A percentile compares a stretch with the other conserved stretches of the same genome.
phyloP scores from a whole-genome alignment of 2,329 filamentous ascomycete genomes.

The Lecanicillium sp. region DNA sequence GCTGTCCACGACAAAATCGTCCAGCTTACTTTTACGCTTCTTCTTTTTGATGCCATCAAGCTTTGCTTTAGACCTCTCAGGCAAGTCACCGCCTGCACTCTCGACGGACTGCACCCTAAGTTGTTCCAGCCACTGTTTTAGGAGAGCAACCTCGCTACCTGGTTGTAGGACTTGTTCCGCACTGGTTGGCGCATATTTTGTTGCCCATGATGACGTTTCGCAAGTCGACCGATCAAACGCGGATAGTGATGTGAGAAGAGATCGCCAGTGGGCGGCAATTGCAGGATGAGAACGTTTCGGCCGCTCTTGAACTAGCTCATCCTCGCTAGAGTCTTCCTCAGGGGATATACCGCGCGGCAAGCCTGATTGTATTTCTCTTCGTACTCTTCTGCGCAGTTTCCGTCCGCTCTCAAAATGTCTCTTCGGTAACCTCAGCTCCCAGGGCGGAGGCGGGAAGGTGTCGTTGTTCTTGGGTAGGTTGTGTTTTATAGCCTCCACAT shows the following conservation, averaged over 20 bases:
- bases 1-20: conserved; percentile 72
- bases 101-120: conserved; percentile 73
- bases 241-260: conserved; percentile 56
- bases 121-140: conserved; percentile 75
- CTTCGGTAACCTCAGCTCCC: conserved; percentile 44
- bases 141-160: conserved; percentile 58
- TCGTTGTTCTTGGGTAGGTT: conserved; percentile 24
- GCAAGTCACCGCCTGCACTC: conserved; percentile 38
- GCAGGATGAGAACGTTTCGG: conserved; percentile 43
- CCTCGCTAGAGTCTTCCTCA: conserved; percentile 20
- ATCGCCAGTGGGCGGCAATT: conserved; percentile 49
- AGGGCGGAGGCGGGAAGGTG: conserved; percentile 35
- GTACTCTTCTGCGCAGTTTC: conserved; percentile 42
- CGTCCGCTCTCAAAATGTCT: conserved; percentile 52
- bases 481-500: conserved; percentile 18
- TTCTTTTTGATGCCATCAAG: conserved; percentile 44
- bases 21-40: conserved; percentile 65
- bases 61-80: conserved; percentile 19
- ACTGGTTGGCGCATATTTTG: conserved; percentile 72
- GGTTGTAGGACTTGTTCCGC: conserved; percentile 69
- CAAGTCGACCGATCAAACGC: conserved; percentile 75
- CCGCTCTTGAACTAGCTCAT: conserved; percentile 22
- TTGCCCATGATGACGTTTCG: conserved; percentile 65
- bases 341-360: background rate
- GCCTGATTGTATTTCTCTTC: conserved; percentile 33